Conservation (phyloP, 1,139 yeast genomes). For the Yamadazyma atlantica region DNA sequence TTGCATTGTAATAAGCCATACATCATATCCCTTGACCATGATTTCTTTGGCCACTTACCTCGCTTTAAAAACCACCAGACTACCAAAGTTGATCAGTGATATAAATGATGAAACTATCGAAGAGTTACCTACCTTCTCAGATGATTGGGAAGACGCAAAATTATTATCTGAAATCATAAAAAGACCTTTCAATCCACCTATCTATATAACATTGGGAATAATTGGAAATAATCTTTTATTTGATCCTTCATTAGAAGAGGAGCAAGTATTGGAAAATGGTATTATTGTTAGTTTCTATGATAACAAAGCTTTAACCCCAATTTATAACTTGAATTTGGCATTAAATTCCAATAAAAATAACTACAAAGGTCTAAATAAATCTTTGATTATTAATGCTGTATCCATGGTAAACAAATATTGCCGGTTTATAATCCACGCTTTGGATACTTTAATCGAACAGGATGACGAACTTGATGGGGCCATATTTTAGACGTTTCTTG, state of each 20-base stretch:
- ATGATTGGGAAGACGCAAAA: conserved; percentile 70
- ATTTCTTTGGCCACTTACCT: conserved; percentile 76
- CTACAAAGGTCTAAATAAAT: conserved; percentile 38
- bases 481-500: conserved; percentile 19
- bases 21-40: conserved; percentile 72
- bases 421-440: conserved; percentile 34
- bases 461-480: conserved; percentile 35
- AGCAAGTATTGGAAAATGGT: conserved; percentile 83
- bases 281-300: conserved; percentile 68
- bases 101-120: conserved; percentile 60
- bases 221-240: conserved; percentile 66
- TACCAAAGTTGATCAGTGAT: conserved; percentile 72
- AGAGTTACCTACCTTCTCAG: conserved; percentile 89
- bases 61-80: conserved; percentile 73
- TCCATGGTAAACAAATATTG: conserved; percentile 36
- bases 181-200: conserved; percentile 60
- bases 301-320: conserved; percentile 63
- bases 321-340: conserved; percentile 56
- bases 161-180: conserved; percentile 38
- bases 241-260: conserved; percentile 86
- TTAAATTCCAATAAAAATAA: conserved; percentile 39
- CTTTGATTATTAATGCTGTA: conserved; percentile 27
- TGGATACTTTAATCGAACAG: conserved; percentile 39
- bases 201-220: conserved; percentile 72
- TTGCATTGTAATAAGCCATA: conserved; percentile 67